These are phyloP conservation scores for Fusarium ramigenum DNA, from an alignment of 2,329 filamentous ascomycete genomes.

Conservation along the genomic window DNA sequence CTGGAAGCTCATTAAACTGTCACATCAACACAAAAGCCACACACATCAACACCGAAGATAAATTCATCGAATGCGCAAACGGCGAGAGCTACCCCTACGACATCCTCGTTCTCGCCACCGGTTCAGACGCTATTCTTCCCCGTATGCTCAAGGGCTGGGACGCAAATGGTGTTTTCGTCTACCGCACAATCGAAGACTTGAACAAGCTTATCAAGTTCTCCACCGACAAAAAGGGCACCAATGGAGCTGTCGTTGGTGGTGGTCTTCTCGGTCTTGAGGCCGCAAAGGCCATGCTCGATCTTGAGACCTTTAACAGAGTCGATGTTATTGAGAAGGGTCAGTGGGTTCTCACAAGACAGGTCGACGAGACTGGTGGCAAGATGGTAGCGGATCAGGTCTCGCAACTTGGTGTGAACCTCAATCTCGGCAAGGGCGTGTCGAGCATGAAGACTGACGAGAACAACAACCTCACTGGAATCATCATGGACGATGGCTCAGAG, in stretches of 20 bases:
- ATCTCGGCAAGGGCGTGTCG: constrained; percentile 79
- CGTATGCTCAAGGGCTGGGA: constrained; percentile 78
- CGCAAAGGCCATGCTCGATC: constrained; percentile 90
- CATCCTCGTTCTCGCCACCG: constrained; percentile 83
- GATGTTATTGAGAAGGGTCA: constrained; percentile 83
- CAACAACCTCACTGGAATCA: constrained; percentile 76
- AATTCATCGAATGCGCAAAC: constrained; percentile 75
- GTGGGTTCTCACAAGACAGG: constrained; percentile 84
- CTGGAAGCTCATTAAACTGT: constrained; percentile 75
- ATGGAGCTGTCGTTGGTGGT: constrained; percentile 82
- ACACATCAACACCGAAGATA: constrained; percentile 68
- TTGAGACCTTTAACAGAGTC: constrained; percentile 77
- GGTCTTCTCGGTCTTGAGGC: constrained; percentile 88
- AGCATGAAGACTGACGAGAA: constrained; percentile 73
- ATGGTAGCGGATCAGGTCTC: constrained; percentile 86
- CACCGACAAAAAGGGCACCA: constrained; percentile 70
- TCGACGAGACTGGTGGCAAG: constrained; percentile 81
- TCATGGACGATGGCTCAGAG: constrained; percentile 82
- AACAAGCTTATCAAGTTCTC: constrained; percentile 80
- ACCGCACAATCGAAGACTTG: constrained; percentile 85
- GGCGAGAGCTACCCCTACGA: constrained; percentile 79
- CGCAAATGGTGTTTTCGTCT: constrained; percentile 87
- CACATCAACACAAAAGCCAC: constrained; percentile 79
- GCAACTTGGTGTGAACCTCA: constrained; percentile 80
- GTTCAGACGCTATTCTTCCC: constrained; percentile 82